These are phyloP conservation scores for Hordeum marinum DNA, from an alignment of 176 grass and related monocot species.

Conservation along the genomic window DNA sequence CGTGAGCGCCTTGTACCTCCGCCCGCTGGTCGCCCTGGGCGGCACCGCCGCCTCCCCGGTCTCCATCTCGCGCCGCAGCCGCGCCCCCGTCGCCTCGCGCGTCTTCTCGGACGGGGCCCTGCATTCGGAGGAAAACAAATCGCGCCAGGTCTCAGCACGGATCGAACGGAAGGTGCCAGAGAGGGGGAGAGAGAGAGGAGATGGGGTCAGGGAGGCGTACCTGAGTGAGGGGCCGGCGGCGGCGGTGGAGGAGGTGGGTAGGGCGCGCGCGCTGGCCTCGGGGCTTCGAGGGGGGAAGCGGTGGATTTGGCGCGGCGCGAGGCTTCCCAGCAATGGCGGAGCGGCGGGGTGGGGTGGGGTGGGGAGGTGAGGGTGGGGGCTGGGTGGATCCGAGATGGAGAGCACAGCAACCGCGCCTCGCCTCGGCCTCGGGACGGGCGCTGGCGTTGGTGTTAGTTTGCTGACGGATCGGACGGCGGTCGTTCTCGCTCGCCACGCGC, in stretches of 20 bases:
- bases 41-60: neutral
- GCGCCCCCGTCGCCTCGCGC: no score
- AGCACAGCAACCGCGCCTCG: neutral
- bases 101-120: neutral
- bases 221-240: neutral
- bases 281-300: neutral
- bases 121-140: neutral
- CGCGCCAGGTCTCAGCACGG: neutral
- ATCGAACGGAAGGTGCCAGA: neutral
- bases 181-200: neutral
- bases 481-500: neutral
- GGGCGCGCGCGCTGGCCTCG: neutral
- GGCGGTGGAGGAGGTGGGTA: neutral
- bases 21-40: neutral
- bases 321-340: constrained; percentile 4
- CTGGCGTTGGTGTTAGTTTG: neutral
- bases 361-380: neutral
- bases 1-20: constrained; percentile 33
- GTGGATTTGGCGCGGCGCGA: neutral
- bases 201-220: neutral
- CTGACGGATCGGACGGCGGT: neutral
- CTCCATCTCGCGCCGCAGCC: constrained; percentile 24
- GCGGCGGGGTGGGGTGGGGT: neutral
- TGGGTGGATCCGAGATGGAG: neutral
- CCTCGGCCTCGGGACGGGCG: neutral